Evolutionary conservation across 2,329 filamentous ascomycete species (phyloP).

Genomic region (Fusarium austroafricanum): DNA sequence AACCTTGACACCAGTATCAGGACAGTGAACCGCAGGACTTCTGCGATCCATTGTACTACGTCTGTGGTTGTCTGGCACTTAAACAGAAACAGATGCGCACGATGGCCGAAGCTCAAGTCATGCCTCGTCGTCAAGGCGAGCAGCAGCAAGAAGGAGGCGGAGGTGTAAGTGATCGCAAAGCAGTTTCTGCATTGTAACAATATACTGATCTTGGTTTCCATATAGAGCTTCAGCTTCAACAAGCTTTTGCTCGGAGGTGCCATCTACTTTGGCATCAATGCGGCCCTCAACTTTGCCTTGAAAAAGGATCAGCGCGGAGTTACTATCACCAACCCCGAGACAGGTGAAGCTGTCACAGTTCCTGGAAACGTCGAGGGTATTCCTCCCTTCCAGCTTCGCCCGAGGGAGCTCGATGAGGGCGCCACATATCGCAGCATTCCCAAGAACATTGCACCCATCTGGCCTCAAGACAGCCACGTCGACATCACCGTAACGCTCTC

Average conservation of each 20-base stretch:
- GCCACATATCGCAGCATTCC: constrained; percentile 75
- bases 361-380: constrained; percentile 67
- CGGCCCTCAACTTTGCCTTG: constrained; percentile 65
- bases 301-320: constrained; percentile 61
- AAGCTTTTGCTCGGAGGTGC: constrained; percentile 65
- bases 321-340: constrained; percentile 60
- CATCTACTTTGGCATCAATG: constrained; percentile 70
- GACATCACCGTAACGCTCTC: constrained; percentile 90
- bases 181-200: neutral
- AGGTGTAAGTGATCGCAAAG: constrained; percentile 45
- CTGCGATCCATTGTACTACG: neutral
- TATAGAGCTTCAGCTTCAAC: constrained; percentile 53
- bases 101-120: constrained; percentile 47
- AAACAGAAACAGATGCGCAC: constrained; percentile 20
- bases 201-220: constrained; percentile 20
- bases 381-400: constrained; percentile 73
- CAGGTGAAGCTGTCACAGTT: constrained; percentile 65
- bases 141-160: constrained; percentile 41
- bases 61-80: constrained; percentile 2
- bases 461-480: constrained; percentile 80
- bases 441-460: constrained; percentile 83
- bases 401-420: constrained; percentile 68
- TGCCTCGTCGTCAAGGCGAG: constrained; percentile 41
- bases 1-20: constrained; percentile 29
- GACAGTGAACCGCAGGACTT: constrained; percentile 13